Evolutionary conservation across 2,329 filamentous ascomycete species (phyloP).

Genomic region (Daldinia sp.): DNA sequence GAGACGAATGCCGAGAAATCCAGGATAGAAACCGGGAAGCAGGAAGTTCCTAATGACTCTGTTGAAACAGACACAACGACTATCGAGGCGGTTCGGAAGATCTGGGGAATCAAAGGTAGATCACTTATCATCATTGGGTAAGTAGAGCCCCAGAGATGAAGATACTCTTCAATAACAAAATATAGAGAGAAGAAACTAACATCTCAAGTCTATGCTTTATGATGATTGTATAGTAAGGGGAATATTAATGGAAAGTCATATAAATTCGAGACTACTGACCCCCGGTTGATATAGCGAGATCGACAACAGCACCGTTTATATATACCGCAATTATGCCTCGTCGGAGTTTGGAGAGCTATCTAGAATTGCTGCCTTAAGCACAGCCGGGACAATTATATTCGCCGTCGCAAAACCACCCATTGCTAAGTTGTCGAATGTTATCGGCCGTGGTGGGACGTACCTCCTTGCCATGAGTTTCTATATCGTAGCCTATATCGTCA

Average conservation of each 20-base stretch:
- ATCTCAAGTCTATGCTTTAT: conserved; percentile 39
- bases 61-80: conserved; percentile 35
- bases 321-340: conserved; percentile 51
- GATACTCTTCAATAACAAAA: background rate
- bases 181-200: conserved; percentile 6
- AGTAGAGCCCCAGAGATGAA: background rate
- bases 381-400: conserved; percentile 55
- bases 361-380: conserved; percentile 48
- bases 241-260: background rate
- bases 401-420: conserved; percentile 71
- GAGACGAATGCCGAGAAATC: background rate
- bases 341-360: conserved; percentile 52
- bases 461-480: conserved; percentile 66
- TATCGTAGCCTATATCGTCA: conserved; percentile 68
- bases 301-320: conserved; percentile 45
- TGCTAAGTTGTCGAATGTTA: conserved; percentile 71
- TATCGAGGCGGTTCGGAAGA: conserved; percentile 39
- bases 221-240: conserved; percentile 45
- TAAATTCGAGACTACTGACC: conserved; percentile 1
- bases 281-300: conserved; percentile 32
- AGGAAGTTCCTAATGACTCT: conserved; percentile 4
- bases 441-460: conserved; percentile 72
- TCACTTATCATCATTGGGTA: conserved; percentile 43
- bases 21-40: conserved; percentile 16
- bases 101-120: conserved; percentile 42